These are phyloP conservation scores for Lathyrus oleraceus DNA, from an alignment of 306 rosid species.

Conservation along the genomic window DNA sequence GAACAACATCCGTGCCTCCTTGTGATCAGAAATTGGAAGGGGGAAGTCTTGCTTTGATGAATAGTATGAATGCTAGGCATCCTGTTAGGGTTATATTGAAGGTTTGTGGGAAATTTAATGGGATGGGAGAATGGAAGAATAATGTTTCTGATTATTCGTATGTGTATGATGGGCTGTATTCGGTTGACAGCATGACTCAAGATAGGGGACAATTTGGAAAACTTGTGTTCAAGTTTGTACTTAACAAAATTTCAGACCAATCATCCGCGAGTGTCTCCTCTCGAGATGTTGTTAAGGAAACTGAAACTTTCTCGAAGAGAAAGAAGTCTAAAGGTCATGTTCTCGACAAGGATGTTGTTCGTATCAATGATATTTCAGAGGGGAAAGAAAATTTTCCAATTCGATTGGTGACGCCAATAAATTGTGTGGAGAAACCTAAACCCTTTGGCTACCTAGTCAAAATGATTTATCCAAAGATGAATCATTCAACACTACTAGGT, in stretches of 20 bases:
- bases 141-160: background rate
- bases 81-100: conserved; percentile 50
- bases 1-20: no score
- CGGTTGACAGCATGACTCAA: conserved; percentile 21
- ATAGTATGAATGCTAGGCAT: conserved; percentile 34
- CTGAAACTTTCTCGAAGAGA: background rate
- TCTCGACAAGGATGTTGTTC: background rate
- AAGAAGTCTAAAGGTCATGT: background rate
- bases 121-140: background rate
- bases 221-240: conserved; percentile 39
- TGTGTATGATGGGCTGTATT: conserved; percentile 48
- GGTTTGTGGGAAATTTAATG: background rate
- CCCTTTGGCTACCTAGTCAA: conserved; percentile 28
- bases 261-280: background rate
- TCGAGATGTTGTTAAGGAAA: background rate
- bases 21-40: conserved; percentile 39
- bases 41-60: conserved; percentile 55
- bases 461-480: conserved; percentile 5
- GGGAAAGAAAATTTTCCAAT: conserved; percentile 46
- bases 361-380: conserved; percentile 35
- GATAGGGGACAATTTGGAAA: conserved; percentile 41
- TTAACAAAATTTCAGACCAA: conserved; percentile 32
- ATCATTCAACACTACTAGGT: no score
- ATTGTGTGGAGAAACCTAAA: background rate
- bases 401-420: conserved; percentile 19